Evolutionary conservation across 306 rosid genomes (phyloP).

Genomic region (Quercus ilex): DNA sequence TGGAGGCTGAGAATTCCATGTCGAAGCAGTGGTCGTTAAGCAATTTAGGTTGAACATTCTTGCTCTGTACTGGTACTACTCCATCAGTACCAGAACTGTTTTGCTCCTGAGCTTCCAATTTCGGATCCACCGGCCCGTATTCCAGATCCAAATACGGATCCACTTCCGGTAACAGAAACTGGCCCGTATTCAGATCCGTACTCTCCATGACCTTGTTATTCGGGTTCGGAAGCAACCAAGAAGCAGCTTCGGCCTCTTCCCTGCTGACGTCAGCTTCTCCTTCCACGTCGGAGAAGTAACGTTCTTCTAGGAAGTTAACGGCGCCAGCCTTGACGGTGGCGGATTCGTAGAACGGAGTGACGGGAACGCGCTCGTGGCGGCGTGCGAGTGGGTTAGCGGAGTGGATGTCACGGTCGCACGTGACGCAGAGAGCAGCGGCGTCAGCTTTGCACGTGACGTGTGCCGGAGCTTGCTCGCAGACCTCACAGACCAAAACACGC

Average conservation of each 20-base stretch:
- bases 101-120: slow-evolving; percentile 54
- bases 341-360: slow-evolving; percentile 56
- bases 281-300: slow-evolving; percentile 55
- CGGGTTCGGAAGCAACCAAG: slow-evolving; percentile 77
- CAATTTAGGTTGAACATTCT: slow-evolving; percentile 19
- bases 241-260: slow-evolving; percentile 93
- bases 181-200: slow-evolving; percentile 59
- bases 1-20: slow-evolving; percentile 41
- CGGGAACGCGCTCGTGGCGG: slow-evolving; percentile 76
- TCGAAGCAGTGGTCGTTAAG: slow-evolving; percentile 38
- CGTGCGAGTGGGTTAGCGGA: slow-evolving; percentile 90
- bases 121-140: slow-evolving; percentile 50
- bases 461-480: slow-evolving; percentile 90
- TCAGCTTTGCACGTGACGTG: slow-evolving; percentile 95
- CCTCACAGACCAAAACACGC: slow-evolving; percentile 82
- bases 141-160: slow-evolving; percentile 79
- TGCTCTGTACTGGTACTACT: slow-evolving; percentile 73
- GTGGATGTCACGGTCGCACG: slow-evolving; percentile 93
- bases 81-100: slow-evolving; percentile 68
- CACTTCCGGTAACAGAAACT: slow-evolving; percentile 47
- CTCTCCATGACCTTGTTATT: slow-evolving; percentile 41
- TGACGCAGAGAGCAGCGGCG: slow-evolving; percentile 80
- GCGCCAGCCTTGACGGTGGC: slow-evolving; percentile 20
- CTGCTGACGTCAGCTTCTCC: slow-evolving; percentile 53
- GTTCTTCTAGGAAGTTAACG: slow-evolving; percentile 46